Conservation (phyloP, 2,329 filamentous ascomycete species). For the Parafenestella ontariensis region DNA sequence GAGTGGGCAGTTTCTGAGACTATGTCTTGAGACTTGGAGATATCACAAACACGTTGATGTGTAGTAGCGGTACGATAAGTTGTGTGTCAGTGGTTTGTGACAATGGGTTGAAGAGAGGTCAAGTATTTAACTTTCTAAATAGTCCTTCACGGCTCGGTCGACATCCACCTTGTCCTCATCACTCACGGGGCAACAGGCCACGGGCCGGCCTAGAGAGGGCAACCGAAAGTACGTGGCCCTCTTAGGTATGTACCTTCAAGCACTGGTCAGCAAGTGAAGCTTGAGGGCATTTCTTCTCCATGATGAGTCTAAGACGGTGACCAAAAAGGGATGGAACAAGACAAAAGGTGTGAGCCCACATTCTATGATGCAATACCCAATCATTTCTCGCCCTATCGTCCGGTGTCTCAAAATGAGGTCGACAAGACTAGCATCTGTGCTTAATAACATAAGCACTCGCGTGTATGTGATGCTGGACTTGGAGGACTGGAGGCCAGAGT, state of each 20-base stretch:
- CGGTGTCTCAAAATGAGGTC: conserved; percentile 40
- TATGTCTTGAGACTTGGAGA: conserved; percentile 30
- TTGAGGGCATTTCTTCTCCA: conserved; percentile 31
- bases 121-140: conserved; percentile 28
- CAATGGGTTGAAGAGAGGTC: conserved; percentile 22
- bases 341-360: conserved; percentile 28
- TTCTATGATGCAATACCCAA: conserved; percentile 33
- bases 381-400: conserved; percentile 37
- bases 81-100: conserved; percentile 28
- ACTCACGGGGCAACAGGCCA: conserved; percentile 36
- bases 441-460: conserved; percentile 32
- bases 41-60: conserved; percentile 16
- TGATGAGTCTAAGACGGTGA: conserved; percentile 34
- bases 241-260: conserved; percentile 28
- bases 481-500: conserved; percentile 16
- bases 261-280: conserved; percentile 45
- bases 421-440: conserved; percentile 26
- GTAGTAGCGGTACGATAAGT: conserved; percentile 24
- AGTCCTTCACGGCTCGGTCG: conserved; percentile 19
- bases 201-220: conserved; percentile 39
- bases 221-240: conserved; percentile 43
- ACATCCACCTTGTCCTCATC: conserved; percentile 26
- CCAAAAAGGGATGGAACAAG: conserved; percentile 38
- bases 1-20: conserved; percentile 23
- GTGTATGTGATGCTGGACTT: conserved; percentile 21